Base-by-base conservation (phyloP, 2,329 filamentous ascomycete species). In the Hypoxylon sp. region DNA sequence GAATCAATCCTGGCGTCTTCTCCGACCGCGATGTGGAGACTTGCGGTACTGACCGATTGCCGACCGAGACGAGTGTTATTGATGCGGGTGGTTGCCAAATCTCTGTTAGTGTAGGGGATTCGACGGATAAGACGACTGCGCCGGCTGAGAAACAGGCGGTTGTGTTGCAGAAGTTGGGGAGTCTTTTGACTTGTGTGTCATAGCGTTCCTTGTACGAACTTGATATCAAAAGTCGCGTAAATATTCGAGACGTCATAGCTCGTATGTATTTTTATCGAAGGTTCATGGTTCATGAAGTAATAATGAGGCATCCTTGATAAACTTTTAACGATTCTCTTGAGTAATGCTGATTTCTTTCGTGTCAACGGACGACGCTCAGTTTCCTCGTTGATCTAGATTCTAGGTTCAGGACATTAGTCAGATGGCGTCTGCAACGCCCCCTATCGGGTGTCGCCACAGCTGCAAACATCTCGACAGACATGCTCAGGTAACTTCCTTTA, bases 101-200 rank as follows among this genome's bases (percentile, higher is more conserved):
- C 17, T 87, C 88, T 44, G 83, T 93, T 48, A 92, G 88, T 68
- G 85, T 91, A 3, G 90, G 87, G 0, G 81, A 87, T 72, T 86
- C 89, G 10, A 79, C 77, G 2, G 85, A 88, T 64, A 92, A 92
- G 84, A 83, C 83, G 1, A 90, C 90, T 55, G 87, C 85, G 0
- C 76, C 83, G 65, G 83, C 83, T 46, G 83, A 80, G 1, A 77
- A 81, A 74, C 88, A 90, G 80, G 80, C 76, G 3, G 75, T 81
- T 24, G 87, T 90, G 48, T 63, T 86, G 70, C 75, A 83, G 17
- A 89, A 86, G 77, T 72, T 90, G 65, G 76, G 79, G 11, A 76
- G 77, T 39, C 76, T 88, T 24, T 71, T 89, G 65, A 80, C 78
- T 9, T 88, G 86, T 73, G 67, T 87, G 68, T 17, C 60, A 33